Evolutionary conservation across 1,139 yeast species (phyloP).

Genomic region (Lodderomyces jiufengensis): DNA sequence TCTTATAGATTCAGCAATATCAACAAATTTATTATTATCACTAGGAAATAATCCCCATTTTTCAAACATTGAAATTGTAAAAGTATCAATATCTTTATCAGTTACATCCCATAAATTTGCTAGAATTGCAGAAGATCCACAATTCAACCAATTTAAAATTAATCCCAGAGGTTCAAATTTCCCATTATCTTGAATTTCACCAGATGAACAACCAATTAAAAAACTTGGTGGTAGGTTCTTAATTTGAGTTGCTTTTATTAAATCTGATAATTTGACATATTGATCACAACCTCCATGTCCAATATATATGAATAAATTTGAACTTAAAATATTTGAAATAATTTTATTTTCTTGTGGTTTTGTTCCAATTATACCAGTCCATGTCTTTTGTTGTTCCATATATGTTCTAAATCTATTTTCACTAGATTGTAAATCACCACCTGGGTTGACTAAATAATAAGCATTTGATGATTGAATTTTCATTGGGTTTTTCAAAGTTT

Average conservation of each 20-base stretch:
- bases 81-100: constrained; percentile 87
- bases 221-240: constrained; percentile 55
- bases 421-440: constrained; percentile 69
- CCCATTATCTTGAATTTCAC: constrained; percentile 60
- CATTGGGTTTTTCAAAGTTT: constrained; percentile 27
- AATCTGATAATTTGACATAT: constrained; percentile 45
- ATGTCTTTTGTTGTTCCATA: constrained; percentile 38
- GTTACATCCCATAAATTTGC: constrained; percentile 97
- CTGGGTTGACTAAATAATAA: constrained; percentile 73
- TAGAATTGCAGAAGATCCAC: constrained; percentile 78
- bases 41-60: constrained; percentile 53
- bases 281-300: constrained; percentile 98
- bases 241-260: constrained; percentile 20
- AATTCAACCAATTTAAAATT: constrained; percentile 66
- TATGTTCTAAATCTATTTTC: constrained; percentile 53
- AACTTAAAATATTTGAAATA: constrained; percentile 30
- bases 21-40: background rate
- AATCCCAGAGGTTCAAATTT: constrained; percentile 73
- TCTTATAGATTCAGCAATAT: constrained; percentile 19
- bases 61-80: constrained; percentile 57
- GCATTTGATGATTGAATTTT: constrained; percentile 20
- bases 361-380: constrained; percentile 54
- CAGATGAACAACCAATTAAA: constrained; percentile 91
- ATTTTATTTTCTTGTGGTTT: constrained; percentile 54
- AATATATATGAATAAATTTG: constrained; percentile 67